Conservation (phyloP, 805 yeast genomes). For the Pichia californica region DNA sequence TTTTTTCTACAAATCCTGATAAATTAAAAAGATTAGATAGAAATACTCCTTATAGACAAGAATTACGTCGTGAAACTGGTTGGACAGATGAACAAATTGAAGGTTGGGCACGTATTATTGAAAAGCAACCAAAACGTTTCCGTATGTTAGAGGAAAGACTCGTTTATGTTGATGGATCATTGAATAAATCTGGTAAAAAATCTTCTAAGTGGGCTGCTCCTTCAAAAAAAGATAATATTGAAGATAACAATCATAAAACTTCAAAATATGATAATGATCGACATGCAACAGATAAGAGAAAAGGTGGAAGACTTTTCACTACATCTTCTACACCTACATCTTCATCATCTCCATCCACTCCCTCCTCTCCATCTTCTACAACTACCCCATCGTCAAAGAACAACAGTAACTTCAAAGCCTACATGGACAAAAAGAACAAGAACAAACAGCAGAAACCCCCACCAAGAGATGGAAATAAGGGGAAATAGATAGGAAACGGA, state of each 20-base stretch:
- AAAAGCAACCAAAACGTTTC: slow-evolving; percentile 56
- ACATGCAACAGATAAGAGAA: neutral
- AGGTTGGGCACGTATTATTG: slow-evolving; percentile 83
- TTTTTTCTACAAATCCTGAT: slow-evolving; percentile 44
- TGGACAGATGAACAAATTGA: slow-evolving; percentile 92
- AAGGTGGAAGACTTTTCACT: no score
- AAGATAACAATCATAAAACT: slow-evolving; percentile 4
- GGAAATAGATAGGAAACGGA: slow-evolving; percentile 29
- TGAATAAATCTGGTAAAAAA: slow-evolving; percentile 19
- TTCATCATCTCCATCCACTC: neutral
- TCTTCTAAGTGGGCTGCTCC: slow-evolving; percentile 19
- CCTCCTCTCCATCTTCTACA: neutral
- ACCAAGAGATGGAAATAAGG: slow-evolving; percentile 42
- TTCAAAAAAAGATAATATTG: slow-evolving; percentile 6
- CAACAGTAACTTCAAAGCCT: slow-evolving; percentile 10
- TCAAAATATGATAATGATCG: neutral
- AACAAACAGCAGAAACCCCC: slow-evolving; percentile 24
- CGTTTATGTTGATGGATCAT: slow-evolving; percentile 35
- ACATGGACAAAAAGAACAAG: slow-evolving; percentile 29
- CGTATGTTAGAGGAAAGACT: slow-evolving; percentile 57
- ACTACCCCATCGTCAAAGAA: neutral
- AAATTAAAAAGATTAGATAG: slow-evolving; percentile 45
- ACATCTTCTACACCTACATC: no score
- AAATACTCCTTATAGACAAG: slow-evolving; percentile 39
- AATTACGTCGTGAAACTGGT: slow-evolving; percentile 43